Percentiles rank a stretch among this genome's conserved stretches.
Conservation (phyloP, 495 filamentous ascomycete genomes). For the Tricharina praecox region DNA sequence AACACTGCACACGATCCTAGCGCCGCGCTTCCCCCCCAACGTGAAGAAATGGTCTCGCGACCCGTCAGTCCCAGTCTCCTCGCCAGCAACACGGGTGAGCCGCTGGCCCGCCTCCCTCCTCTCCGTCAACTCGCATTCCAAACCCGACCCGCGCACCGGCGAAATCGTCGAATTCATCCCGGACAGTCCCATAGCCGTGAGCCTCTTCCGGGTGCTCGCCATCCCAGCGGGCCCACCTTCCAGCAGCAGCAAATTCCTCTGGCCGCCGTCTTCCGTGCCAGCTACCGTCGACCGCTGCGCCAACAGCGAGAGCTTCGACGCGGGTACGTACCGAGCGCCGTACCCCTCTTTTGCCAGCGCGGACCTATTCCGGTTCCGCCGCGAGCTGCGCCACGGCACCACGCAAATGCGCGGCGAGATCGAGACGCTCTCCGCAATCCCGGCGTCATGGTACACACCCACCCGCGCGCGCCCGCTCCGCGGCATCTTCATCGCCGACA, state of each 20-base stretch:
- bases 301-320: constrained; percentile 30
- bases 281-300: constrained; percentile 40
- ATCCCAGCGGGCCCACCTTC: not conserved
- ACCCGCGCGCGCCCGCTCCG: constrained; percentile 63
- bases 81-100: constrained; percentile 48
- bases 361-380: constrained; percentile 50
- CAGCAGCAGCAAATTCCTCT: constrained; percentile 35
- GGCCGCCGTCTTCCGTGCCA: constrained; percentile 62
- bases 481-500: constrained; percentile 87
- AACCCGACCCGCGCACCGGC: constrained; percentile 25
- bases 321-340: constrained; percentile 32
- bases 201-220: not conserved
- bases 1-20: constrained; percentile 62
- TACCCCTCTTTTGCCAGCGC: constrained; percentile 40
- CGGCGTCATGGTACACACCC: constrained; percentile 53
- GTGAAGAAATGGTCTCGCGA: constrained; percentile 30
- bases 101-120: constrained; percentile 58
- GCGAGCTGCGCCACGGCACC: constrained; percentile 41
- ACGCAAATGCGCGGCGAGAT: constrained; percentile 45
- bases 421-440: constrained; percentile 60
- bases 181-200: constrained; percentile 24
- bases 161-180: constrained; percentile 37
- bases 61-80: constrained; percentile 51
- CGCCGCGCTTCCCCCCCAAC: constrained; percentile 45
- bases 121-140: constrained; percentile 38